Evolutionary conservation across 768 basidiomycete species (phyloP).

Genomic region (Suillus luteus): DNA sequence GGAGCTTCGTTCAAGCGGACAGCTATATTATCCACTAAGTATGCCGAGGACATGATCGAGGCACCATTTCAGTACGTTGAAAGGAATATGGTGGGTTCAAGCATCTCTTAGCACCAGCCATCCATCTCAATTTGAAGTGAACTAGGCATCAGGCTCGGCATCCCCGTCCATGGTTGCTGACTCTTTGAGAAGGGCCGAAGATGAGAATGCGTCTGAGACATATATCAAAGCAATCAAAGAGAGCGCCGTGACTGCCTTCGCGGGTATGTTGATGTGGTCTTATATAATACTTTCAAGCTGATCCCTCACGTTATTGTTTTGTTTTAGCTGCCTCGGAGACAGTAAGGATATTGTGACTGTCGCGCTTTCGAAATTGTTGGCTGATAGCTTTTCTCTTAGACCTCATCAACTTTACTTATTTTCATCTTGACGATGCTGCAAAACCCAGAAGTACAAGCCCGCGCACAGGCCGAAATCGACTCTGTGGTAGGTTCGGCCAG

Average conservation of each 20-base stretch:
- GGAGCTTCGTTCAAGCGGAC: slow-evolving; percentile 38
- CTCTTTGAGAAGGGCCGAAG: slow-evolving; percentile 19
- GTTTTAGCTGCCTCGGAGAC: slow-evolving; percentile 32
- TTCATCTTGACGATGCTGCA: slow-evolving; percentile 40
- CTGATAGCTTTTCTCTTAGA: slow-evolving; percentile 24
- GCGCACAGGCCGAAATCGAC: slow-evolving; percentile 42
- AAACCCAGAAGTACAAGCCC: slow-evolving; percentile 38
- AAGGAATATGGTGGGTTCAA: slow-evolving; percentile 31
- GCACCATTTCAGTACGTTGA: slow-evolving; percentile 37
- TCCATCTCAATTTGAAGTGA: background rate
- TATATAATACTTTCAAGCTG: background rate
- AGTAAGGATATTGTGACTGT: slow-evolving; percentile 17
- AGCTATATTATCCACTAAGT: slow-evolving; percentile 27
- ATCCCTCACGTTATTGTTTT: background rate
- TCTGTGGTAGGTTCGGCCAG: slow-evolving; percentile 31
- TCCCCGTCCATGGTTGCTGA: slow-evolving; percentile 31
- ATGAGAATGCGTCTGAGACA: slow-evolving; percentile 8
- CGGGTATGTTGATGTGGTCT: slow-evolving; percentile 19
- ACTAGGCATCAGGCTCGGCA: slow-evolving; percentile 27
- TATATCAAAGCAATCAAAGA: slow-evolving; percentile 29
- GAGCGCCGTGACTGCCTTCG: slow-evolving; percentile 32
- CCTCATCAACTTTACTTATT: slow-evolving; percentile 31
- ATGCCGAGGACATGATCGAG: slow-evolving; percentile 26
- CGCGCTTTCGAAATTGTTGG: background rate
- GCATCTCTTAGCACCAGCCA: background rate